phyloP scores from a whole-genome alignment of 352 stramenopile species.

The Globisporangium apiculatum region DNA sequence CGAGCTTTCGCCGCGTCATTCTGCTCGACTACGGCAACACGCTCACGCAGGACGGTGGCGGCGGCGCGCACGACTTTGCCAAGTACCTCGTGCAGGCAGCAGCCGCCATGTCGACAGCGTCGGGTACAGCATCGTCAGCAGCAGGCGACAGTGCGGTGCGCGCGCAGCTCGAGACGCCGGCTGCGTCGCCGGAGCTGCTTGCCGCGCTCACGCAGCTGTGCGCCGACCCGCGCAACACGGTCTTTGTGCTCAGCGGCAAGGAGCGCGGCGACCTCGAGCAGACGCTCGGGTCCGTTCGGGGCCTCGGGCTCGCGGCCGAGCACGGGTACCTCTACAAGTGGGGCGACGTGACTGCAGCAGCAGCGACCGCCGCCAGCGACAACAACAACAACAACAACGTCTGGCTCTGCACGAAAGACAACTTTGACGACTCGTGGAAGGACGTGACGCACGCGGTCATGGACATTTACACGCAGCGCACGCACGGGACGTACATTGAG shows the following conservation, averaged over 20 bases:
- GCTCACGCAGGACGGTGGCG: constrained; percentile 87
- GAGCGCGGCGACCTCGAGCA: constrained; percentile 93
- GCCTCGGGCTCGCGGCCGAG: constrained; percentile 95
- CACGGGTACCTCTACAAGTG: constrained; percentile 99
- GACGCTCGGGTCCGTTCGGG: constrained; percentile 90
- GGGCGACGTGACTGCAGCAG: constrained; percentile 37
- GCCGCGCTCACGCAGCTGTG: constrained; percentile 89
- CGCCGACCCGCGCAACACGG: constrained; percentile 93
- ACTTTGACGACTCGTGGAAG: constrained; percentile 96
- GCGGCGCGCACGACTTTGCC: constrained; percentile 57
- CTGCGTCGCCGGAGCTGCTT: constrained; percentile 74
- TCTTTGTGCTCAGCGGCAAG: constrained; percentile 98
- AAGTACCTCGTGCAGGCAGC: constrained; percentile 71
- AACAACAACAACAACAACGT: constrained; percentile 31
- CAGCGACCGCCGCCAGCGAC: not conserved
- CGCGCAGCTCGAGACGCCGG: constrained; percentile 26
- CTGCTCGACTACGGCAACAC: constrained; percentile 99
- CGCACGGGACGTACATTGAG: constrained; percentile 99
- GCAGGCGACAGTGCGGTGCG: constrained; percentile 26
- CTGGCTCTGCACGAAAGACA: constrained; percentile 83
- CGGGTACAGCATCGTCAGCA: not conserved
- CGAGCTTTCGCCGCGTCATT: constrained; percentile 87
- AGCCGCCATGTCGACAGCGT: not conserved
- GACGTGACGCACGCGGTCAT: constrained; percentile 96
- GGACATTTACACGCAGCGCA: constrained; percentile 98